A percentile compares a stretch with the other conserved stretches of the same genome.
Evolutionary conservation across 345 rosid genomes (phyloP).

Genomic region (Sisymbrium irio): DNA sequence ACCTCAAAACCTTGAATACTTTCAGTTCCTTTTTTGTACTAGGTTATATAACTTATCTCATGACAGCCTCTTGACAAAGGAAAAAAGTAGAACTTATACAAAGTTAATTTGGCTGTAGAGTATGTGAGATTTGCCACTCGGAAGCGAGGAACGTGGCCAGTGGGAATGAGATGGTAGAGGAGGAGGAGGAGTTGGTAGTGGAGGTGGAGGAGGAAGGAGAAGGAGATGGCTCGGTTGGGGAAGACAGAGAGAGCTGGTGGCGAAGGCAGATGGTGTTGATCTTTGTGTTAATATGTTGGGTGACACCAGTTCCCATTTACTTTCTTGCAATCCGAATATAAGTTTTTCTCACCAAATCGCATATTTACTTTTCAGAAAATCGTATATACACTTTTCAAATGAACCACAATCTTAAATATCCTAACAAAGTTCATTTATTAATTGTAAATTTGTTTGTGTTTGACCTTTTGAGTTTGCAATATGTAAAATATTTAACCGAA

Average conservation of each 20-base stretch:
- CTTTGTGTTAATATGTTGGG: neutral
- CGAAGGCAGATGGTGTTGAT: neutral
- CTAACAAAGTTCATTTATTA: neutral
- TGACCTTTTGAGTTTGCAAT: neutral
- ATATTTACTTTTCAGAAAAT: too few species aligned
- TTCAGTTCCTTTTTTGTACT: too few species aligned
- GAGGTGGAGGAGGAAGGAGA: constrained; percentile 23
- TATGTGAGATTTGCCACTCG: constrained; percentile 79
- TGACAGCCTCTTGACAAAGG: neutral
- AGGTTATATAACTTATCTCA: neutral
- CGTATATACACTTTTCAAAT: neutral
- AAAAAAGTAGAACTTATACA: neutral
- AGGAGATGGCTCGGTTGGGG: neutral
- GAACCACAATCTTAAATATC: neutral
- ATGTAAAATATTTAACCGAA: neutral
- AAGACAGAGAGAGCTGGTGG: constrained; percentile 4
- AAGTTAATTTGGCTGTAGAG: constrained; percentile 38
- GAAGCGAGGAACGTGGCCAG: constrained; percentile 57
- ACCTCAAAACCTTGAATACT: too few species aligned
- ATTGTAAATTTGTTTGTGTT: neutral
- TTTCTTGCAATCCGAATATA: neutral
- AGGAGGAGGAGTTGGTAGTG: constrained; percentile 13
- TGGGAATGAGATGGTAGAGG: constrained; percentile 40
- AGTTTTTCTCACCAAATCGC: neutral
- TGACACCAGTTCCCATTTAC: neutral